Base-by-base conservation (phyloP, 805 yeast species). In the Lipomyces japonicus region DNA sequence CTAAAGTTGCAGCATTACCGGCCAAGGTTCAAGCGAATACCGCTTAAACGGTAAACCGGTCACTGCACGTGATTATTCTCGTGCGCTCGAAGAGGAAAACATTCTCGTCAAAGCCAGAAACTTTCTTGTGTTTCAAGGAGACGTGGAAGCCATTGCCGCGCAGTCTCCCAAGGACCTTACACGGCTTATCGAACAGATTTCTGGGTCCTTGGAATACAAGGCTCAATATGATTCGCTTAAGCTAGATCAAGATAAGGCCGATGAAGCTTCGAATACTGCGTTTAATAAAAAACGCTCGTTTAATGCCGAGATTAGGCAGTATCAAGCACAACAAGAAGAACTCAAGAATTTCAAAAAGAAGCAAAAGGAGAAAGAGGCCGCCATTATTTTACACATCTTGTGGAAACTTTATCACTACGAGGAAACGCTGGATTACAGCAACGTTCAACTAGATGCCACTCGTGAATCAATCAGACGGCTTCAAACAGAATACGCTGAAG, bases 71-170 rank as follows among this genome's bases (percentile, higher is more conserved):
- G 82, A 82, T 51, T 93, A 93, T 62, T 63, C 83, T 0, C 72
- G 73, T 42, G 73, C 81, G 1, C 74, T 93, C 62, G 86, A 84
- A 58, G 71, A 73, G 4, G 95, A 91, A 63, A 86, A 87, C 61
- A 88, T 91, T 48, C 70, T 90, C 52, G 84, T 89, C 58, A 87
- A 85, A 63, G 96, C 97, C 0, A 77, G 87, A 63, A 93, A 93
- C 66, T 91, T 91, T 62, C 70, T 93, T 53, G 97, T 93, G 5
- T 89, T 91, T 64, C 98, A 93, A 71, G 97, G 98, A 53, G 97
- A 91, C 64, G 95, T 93, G 44, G 97, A 91, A 65, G 84, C 82
- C 60, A 81, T 93, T 36, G 97, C 97, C 0, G 76, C 95, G 0
- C 95, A 90, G 65, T 80, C 91, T 0, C 80, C 97, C 0, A 67